These are phyloP conservation scores for Phlegmacium glaucopus DNA, from an alignment of 768 basidiomycete genomes.

Conservation along the genomic window DNA sequence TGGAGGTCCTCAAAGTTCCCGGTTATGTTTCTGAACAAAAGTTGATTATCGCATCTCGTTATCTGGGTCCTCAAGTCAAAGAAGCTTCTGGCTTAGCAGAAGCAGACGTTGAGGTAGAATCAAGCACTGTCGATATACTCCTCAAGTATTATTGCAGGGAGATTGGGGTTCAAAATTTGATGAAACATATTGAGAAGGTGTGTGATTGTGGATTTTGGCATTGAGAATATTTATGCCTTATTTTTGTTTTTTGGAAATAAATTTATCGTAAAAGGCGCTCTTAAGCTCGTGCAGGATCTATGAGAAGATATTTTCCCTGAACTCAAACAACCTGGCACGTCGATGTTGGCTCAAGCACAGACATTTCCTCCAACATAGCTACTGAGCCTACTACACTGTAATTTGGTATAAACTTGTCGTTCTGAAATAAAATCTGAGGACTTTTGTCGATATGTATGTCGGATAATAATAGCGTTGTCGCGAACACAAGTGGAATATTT, in stretches of 20 bases:
- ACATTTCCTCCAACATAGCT: too few species aligned
- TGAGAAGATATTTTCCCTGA: constrained; percentile 87
- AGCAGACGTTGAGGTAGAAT: constrained; percentile 78
- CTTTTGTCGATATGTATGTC: too few species aligned
- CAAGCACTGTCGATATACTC: constrained; percentile 75
- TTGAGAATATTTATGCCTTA: too few species aligned
- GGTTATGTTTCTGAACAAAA: constrained; percentile 96
- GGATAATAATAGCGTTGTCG: too few species aligned
- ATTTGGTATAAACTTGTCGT: too few species aligned
- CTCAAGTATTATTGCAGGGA: constrained; percentile 98
- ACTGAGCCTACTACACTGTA: too few species aligned
- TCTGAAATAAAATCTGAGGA: too few species aligned
- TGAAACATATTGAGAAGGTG: constrained; percentile 99
- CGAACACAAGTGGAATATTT: too few species aligned
- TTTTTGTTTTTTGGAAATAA: constrained; percentile 46
- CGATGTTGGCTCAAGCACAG: constrained; percentile 1
- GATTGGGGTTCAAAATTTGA: constrained; percentile 93
- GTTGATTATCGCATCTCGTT: constrained; percentile 79
- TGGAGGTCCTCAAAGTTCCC: constrained; percentile 94
- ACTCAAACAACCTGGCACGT: constrained; percentile 35
- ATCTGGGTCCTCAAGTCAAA: constrained; percentile 91
- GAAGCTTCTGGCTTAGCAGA: constrained; percentile 83
- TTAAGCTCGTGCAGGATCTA: constrained; percentile 86
- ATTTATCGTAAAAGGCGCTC: constrained; percentile 97
- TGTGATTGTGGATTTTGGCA: not conserved